phyloP scores from a whole-genome alignment of 164 flowering plant genomes.

The Taxillus chinensis region DNA sequence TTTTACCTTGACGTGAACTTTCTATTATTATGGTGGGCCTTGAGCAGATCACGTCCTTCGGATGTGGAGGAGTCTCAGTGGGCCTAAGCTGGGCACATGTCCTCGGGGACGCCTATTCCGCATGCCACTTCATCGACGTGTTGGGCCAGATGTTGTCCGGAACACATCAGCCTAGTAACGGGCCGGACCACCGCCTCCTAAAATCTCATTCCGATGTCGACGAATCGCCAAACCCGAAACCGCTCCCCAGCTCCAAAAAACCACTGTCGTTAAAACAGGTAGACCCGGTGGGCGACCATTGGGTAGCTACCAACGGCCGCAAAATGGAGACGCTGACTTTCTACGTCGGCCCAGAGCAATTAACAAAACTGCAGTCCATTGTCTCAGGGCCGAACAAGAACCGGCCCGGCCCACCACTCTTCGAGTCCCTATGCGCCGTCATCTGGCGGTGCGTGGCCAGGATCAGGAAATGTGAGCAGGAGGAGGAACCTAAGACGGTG shows the following conservation, averaged over 20 bases:
- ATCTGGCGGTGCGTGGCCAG: not conserved
- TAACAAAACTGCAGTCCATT: not conserved
- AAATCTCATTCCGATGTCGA: not conserved
- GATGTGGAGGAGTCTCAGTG: not conserved
- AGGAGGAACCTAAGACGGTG: not conserved
- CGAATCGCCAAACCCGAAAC: not conserved
- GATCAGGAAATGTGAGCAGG: not conserved
- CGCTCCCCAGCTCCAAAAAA: not conserved
- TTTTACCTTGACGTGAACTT: too few species aligned
- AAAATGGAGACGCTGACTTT: not conserved
- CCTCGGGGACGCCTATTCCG: not conserved
- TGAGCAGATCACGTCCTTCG: not conserved
- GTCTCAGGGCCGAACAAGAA: not conserved
- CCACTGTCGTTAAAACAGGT: not conserved
- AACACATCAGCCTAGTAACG: not conserved
- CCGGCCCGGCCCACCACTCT: not conserved
- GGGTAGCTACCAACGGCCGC: not conserved
- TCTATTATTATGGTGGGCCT: not conserved
- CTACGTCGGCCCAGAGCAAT: not conserved
- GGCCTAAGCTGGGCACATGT: slow-evolving; percentile 1
- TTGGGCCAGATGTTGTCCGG: not conserved
- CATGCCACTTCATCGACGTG: not conserved
- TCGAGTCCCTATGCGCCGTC: not conserved
- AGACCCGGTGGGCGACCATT: not conserved
- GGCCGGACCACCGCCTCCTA: not conserved